phyloP scores from a whole-genome alignment of 768 basidiomycete genomes.

The Cubamyces lactineus region DNA sequence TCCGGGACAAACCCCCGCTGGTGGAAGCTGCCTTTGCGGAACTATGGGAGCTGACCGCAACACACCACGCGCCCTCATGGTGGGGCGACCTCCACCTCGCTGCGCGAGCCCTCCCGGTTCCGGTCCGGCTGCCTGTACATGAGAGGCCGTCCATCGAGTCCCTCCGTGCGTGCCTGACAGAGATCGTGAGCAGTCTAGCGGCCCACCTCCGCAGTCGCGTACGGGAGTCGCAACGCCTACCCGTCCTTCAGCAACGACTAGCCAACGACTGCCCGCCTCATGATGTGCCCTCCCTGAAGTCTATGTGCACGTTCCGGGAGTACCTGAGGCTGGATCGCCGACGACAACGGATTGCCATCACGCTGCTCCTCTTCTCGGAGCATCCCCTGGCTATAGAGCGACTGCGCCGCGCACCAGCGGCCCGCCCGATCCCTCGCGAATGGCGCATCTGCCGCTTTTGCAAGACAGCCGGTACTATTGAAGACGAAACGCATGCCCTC shows the following conservation, averaged over 20 bases:
- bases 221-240: background rate
- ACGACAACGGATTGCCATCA: background rate
- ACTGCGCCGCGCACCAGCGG: background rate
- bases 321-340: background rate
- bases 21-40: background rate
- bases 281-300: background rate
- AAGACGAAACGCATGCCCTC: background rate
- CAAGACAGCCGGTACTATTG: background rate
- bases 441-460: conserved; percentile 3
- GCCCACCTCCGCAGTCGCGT: background rate
- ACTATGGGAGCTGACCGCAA: background rate
- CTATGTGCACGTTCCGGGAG: background rate
- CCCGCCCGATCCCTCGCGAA: background rate
- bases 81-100: background rate
- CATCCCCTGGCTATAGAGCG: background rate
- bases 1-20: background rate
- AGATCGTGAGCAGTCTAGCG: background rate
- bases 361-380: background rate
- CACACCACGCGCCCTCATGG: background rate
- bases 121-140: background rate
- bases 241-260: background rate
- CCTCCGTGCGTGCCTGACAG: background rate
- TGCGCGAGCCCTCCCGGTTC: background rate
- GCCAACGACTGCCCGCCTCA: background rate
- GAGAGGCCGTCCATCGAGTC: background rate